A percentile compares a stretch with the other conserved stretches of the same genome.
Evolutionary conservation across 768 basidiomycete species (phyloP).

Genomic region (Russula sp.): DNA sequence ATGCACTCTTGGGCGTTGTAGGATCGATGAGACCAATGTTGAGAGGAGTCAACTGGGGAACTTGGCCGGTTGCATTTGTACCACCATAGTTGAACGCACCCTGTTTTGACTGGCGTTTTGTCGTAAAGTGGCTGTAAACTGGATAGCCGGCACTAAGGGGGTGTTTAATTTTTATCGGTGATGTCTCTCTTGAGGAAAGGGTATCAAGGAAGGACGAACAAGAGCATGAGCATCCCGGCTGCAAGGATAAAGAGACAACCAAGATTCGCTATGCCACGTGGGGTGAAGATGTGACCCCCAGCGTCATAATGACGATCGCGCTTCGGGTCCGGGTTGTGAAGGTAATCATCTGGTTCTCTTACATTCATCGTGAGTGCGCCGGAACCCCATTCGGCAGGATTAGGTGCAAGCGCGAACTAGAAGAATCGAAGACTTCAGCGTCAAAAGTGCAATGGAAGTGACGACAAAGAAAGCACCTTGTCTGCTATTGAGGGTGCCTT

Average conservation of each 20-base stretch:
- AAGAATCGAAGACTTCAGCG: neutral
- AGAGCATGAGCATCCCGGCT: constrained; percentile 40
- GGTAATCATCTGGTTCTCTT: constrained; percentile 54
- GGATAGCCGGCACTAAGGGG: constrained; percentile 36
- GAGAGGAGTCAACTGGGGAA: constrained; percentile 26
- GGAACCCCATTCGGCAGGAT: constrained; percentile 46
- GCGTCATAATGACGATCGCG: constrained; percentile 46
- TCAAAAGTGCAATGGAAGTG: neutral
- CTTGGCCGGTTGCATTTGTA: constrained; percentile 66
- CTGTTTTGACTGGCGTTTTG: constrained; percentile 33
- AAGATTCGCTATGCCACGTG: constrained; percentile 57
- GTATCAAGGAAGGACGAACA: constrained; percentile 36
- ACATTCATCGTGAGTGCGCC: constrained; percentile 35
- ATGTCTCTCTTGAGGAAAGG: neutral
- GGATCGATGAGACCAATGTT: constrained; percentile 29
- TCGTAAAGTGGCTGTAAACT: constrained; percentile 39
- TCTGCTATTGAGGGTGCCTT: constrained; percentile 16
- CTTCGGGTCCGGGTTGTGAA: constrained; percentile 56
- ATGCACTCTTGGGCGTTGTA: constrained; percentile 32
- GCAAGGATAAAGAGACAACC: constrained; percentile 58
- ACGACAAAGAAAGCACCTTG: neutral
- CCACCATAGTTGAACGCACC: constrained; percentile 71
- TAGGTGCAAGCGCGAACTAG: constrained; percentile 35
- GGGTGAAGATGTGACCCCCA: constrained; percentile 53
- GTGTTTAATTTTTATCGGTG: neutral